Percentiles rank a stretch among this genome's conserved stretches.
Conservation (phyloP, 2,329 filamentous ascomycete species). For the Amylocarpus encephaloides region DNA sequence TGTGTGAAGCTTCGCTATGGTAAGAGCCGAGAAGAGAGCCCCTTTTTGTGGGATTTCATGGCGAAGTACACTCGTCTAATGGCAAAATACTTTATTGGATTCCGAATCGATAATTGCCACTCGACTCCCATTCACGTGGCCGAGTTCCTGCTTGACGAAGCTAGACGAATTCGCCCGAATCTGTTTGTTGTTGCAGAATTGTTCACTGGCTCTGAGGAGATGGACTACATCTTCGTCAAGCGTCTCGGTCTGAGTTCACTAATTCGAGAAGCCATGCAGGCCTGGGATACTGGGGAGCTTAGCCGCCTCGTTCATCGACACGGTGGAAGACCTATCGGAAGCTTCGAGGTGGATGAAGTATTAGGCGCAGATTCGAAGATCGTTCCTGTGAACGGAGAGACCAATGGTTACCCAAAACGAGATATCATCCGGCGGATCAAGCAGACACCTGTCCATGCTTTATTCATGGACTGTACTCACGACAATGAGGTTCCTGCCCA, state of each 20-base stretch:
- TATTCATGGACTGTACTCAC: constrained; percentile 99
- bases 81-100: constrained; percentile 90
- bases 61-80: constrained; percentile 83
- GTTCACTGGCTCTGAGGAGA: constrained; percentile 91
- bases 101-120: constrained; percentile 97
- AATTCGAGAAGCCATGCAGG: constrained; percentile 97
- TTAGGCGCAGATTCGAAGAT: constrained; percentile 51
- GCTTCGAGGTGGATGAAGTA: constrained; percentile 89
- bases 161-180: constrained; percentile 79
- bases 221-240: constrained; percentile 94
- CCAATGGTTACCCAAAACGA: constrained; percentile 29
- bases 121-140: constrained; percentile 93
- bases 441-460: constrained; percentile 79
- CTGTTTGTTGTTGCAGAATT: constrained; percentile 91
- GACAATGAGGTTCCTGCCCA: constrained; percentile 96
- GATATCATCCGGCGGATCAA: constrained; percentile 70
- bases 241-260: constrained; percentile 83
- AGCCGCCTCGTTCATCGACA: constrained; percentile 90
- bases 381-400: constrained; percentile 26
- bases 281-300: constrained; percentile 90
- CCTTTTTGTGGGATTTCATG: constrained; percentile 95
- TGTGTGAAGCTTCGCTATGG: constrained; percentile 97
- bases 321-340: constrained; percentile 89
- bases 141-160: constrained; percentile 90
- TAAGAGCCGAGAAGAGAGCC: constrained; percentile 70